Conservation (phyloP, 23 red algal species). For the Gracilaria vermiculophylla region DNA sequence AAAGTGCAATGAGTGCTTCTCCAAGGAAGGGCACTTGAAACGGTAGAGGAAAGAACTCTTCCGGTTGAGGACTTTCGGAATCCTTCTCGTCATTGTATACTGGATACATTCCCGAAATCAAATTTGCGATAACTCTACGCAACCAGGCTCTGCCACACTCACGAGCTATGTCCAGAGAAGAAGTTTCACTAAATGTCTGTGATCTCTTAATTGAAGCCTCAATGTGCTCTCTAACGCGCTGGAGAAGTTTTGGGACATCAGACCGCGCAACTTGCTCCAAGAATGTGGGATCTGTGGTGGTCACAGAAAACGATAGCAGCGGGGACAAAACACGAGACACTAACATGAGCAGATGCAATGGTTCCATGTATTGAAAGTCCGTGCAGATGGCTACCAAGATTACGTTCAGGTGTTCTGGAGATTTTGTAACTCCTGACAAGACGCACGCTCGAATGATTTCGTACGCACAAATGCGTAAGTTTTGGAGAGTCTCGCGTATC, state of each 20-base stretch:
- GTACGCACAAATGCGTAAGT: constrained; percentile 26
- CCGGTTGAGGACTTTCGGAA: not conserved
- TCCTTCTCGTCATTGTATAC: not conserved
- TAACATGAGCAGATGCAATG: constrained; percentile 14
- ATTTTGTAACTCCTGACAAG: constrained; percentile 39
- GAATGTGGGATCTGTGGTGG: not conserved
- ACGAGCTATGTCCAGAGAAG: constrained; percentile 22
- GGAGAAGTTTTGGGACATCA: constrained; percentile 13
- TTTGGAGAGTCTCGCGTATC: constrained; percentile 29
- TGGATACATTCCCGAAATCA: constrained; percentile 36
- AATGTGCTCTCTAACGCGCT: constrained; percentile 26
- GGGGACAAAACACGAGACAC: not conserved
- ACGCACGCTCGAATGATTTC: constrained; percentile 44
- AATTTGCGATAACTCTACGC: constrained; percentile 4
- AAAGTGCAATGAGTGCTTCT: not conserved
- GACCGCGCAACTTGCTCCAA: not conserved
- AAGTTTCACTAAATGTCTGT: constrained; percentile 6
- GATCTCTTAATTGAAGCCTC: not conserved
- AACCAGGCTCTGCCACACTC: constrained; percentile 31
- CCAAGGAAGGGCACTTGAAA: constrained; percentile 11
- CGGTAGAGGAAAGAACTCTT: constrained; percentile 16
- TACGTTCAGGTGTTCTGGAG: not conserved
- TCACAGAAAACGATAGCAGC: constrained; percentile 24
- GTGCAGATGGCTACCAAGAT: constrained; percentile 1
- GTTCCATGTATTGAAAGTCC: constrained; percentile 34